Conservation (phyloP, 2,329 filamentous ascomycete genomes). For the Sphaerulina vaccinii region DNA sequence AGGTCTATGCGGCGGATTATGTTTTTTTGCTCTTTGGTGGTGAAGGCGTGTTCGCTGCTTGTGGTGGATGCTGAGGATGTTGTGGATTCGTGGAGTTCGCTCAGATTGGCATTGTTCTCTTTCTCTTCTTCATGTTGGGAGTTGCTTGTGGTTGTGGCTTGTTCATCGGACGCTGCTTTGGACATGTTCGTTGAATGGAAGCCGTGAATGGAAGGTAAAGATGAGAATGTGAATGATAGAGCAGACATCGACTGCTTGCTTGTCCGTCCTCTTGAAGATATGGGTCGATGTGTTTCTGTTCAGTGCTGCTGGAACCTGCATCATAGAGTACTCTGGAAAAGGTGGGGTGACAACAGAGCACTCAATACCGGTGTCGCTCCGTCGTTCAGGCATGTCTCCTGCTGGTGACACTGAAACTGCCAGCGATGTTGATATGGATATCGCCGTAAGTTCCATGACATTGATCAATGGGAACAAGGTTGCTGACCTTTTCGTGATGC, state of each 20-base stretch:
- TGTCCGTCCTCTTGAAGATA: too few species aligned
- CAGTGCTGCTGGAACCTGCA: too few species aligned
- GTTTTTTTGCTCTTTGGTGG: slow-evolving; percentile 1
- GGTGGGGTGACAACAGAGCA: too few species aligned
- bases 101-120: too few species aligned
- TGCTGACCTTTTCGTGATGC: background rate
- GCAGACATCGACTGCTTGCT: too few species aligned
- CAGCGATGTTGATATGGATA: background rate
- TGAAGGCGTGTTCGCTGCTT: background rate
- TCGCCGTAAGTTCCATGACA: background rate
- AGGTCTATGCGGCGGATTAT: slow-evolving; percentile 17
- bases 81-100: too few species aligned
- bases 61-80: background rate
- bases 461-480: background rate
- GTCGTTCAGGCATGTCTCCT: too few species aligned
- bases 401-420: too few species aligned
- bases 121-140: background rate
- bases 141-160: background rate
- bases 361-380: too few species aligned
- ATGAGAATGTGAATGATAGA: slow-evolving; percentile 3
- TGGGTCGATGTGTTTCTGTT: too few species aligned
- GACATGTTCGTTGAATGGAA: background rate
- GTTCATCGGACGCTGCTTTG: background rate
- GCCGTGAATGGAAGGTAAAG: slow-evolving; percentile 2
- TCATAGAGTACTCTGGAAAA: too few species aligned